phyloP scores from a whole-genome alignment of 768 basidiomycete species.

The Agrocybe pediades region DNA sequence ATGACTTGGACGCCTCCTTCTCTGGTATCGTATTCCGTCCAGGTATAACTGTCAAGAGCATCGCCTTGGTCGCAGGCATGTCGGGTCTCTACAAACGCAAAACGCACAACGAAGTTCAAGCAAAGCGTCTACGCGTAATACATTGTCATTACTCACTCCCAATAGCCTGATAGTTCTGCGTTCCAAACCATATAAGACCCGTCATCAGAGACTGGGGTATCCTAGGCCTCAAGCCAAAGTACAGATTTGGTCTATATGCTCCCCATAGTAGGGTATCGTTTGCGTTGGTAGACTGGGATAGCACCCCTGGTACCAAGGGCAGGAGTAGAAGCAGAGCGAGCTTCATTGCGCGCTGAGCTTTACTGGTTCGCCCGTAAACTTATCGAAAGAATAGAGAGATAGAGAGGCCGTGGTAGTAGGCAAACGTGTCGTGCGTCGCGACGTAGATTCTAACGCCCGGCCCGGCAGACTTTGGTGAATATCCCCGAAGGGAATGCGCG shows the following conservation, averaged over 20 bases:
- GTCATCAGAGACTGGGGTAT: conserved; percentile 90
- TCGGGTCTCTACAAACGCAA: conserved; percentile 60
- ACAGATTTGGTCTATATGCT: conserved; percentile 89
- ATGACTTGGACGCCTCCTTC: conserved; percentile 86
- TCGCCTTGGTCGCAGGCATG: conserved; percentile 92
- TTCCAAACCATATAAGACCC: conserved; percentile 93
- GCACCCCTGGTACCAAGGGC: conserved; percentile 38
- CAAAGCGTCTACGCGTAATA: background rate
- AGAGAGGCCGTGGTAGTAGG: background rate
- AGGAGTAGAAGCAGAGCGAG: conserved; percentile 47
- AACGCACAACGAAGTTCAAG: background rate
- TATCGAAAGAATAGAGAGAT: background rate
- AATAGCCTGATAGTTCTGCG: conserved; percentile 78
- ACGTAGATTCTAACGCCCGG: background rate
- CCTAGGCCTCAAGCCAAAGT: conserved; percentile 88
- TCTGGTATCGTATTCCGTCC: conserved; percentile 85
- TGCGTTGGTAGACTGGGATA: conserved; percentile 44
- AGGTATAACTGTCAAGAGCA: conserved; percentile 78
- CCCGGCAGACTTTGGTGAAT: no score
- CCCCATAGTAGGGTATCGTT: conserved; percentile 79
- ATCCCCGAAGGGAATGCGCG: no score
- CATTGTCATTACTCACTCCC: conserved; percentile 44
- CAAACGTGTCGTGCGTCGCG: background rate
- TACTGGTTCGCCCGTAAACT: background rate
- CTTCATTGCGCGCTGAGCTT: conserved; percentile 35